Base-by-base conservation (phyloP, 768 basidiomycete genomes). In the Piloderma croceum region DNA sequence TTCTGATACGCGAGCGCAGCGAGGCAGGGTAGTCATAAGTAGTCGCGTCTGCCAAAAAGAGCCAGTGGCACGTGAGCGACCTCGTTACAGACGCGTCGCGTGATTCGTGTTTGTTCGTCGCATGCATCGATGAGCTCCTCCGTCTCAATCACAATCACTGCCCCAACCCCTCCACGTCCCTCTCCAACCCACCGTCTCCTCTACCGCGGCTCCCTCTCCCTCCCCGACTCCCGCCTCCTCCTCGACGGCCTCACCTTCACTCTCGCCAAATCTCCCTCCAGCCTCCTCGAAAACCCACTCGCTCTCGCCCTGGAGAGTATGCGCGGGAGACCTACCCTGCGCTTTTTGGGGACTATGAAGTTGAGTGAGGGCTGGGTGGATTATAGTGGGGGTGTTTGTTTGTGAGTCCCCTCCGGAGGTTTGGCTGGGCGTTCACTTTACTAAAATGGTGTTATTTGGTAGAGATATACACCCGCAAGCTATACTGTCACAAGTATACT, bases 291-390 rank as follows among this genome's bases (percentile, higher is more conserved):
- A 45, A 85, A 82, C 47, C 78, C 80, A 0, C 65, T 88, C 10
- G 81, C 86, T 3, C 59, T 88, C 17, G 79, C 83, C 0, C 56
- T 89, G 37, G 86, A 88, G 60, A 84, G 78, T 58, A 86, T 89
- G 83, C 83, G 84, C 27, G 81, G 83, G 13, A 61, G 83, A 15
- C 81, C 79, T 1, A 72, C 73, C 19, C 60, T 89, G 15, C 68
- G 75, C 24, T 71, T 83, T 43, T 63, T 77, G 36, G 81, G 77
- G 3, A 65, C 68, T 1, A 69, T 74, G 13, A 66, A 63, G 21
- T 57, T 85, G 27, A 55, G 64, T 25, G 74, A 81, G 38, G 54
- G 84, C 0, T 81, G 74, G 62, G 56, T 78, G 44, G 85, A 88
- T 55, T 69, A 73, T 33, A 67, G 67, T 25, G 76, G 73, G 12